Evolutionary conservation across 208 protist genomes (phyloP), one percentile per base, ranked within the genome.

Genomic region (Phytomonas sp.): DNA sequence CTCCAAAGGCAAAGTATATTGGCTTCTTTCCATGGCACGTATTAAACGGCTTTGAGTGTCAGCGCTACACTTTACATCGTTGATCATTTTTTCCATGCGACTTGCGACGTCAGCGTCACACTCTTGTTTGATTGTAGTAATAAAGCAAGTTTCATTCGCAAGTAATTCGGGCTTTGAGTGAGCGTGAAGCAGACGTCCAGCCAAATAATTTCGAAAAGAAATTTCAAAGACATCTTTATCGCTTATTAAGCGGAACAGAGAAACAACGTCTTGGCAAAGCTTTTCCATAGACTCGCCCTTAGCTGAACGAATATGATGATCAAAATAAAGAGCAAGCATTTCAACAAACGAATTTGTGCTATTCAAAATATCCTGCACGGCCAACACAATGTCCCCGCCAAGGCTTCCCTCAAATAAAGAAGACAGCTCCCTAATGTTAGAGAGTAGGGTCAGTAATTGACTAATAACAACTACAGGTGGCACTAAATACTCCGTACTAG

Each of bases 141-240:
- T 26, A 68, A 70, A 40, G 28, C 59, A 28, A 60, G 34, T 32
- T 68, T 43, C 36, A 31, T 65, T 29, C 13, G n/a, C 53, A 51
- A 62, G 6, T 62, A 43, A 65, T 70, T 40, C 56, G 4, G 78
- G 72, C 2, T 84, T 78, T n/a, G 75, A 76, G 62, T 77, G 85
- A 29, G 79, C 75, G 34, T 84, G 74, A 29, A 93, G 79, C 30
- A 95, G 65, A 26, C 85, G 83, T 23, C 74, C 69, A 0, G 87
- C 82, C 9, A 95, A 60, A 32, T 82, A 60, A 59, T 79, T 76
- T 29, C 82, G 78, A 67, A 91, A 87, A 6, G 73, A 67, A 15
- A 78, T 68, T 33, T 95, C 87, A 71, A 93, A 93, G 7, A 70
- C 69, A 72, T 93, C 83, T 36, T 84, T 83, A 68, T 90, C 81